phyloP scores from a whole-genome alignment of 169 alveolate species.

The Cryptosporidium bovis region DNA sequence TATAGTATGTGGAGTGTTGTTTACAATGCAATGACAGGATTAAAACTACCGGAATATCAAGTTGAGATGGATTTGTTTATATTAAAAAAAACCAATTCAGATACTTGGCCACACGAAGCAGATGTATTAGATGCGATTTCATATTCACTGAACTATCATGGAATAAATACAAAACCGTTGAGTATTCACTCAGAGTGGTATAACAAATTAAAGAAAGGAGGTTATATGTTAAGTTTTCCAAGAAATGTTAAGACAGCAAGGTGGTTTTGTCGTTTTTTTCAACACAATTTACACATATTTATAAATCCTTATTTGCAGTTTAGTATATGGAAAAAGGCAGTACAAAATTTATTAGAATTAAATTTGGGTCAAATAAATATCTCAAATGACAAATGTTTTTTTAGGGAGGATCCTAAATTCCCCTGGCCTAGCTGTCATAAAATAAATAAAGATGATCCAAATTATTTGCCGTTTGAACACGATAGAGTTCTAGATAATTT shows the following conservation, averaged over 20 bases:
- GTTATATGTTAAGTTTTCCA: constrained; percentile 45
- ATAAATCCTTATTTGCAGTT: constrained; percentile 56
- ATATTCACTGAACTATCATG: neutral
- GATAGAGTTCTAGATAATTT: constrained; percentile 56
- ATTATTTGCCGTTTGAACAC: constrained; percentile 16
- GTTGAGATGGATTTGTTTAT: constrained; percentile 26
- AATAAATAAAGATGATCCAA: constrained; percentile 3
- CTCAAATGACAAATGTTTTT: constrained; percentile 49
- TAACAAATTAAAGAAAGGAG: constrained; percentile 43
- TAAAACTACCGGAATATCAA: constrained; percentile 12
- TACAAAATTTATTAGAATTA: constrained; percentile 51
- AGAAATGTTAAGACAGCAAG: constrained; percentile 50
- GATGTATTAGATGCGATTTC: constrained; percentile 69
- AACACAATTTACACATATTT: constrained; percentile 48
- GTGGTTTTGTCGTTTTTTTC: constrained; percentile 72
- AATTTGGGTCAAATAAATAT: constrained; percentile 13
- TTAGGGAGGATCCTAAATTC: constrained; percentile 61
- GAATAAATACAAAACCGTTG: constrained; percentile 32
- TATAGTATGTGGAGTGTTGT: constrained; percentile 59
- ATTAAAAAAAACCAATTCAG: constrained; percentile 31
- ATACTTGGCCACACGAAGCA: constrained; percentile 67
- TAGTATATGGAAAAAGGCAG: constrained; percentile 22
- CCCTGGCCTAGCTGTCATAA: constrained; percentile 72
- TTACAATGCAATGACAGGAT: constrained; percentile 37
- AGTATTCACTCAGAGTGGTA: constrained; percentile 65